Evolutionary conservation across 169 alveolate species (phyloP).

Genomic region (Perkinsus marinus): DNA sequence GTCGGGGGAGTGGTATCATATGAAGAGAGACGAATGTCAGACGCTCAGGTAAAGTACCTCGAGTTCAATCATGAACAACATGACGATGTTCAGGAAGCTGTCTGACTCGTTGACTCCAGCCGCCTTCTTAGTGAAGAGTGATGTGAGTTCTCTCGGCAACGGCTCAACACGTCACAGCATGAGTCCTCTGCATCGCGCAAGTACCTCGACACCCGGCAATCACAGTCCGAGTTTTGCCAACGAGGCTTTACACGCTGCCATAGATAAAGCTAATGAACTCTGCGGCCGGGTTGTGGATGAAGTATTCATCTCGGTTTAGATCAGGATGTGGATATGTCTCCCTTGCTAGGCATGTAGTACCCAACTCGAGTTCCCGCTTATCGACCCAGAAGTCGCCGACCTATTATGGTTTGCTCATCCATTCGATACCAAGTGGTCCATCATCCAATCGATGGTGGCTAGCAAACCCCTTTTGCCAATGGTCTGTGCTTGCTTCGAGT

Average conservation of each 20-base stretch:
- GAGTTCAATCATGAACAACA: neutral
- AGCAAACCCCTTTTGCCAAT: neutral
- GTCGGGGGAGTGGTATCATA: conserved; percentile 49
- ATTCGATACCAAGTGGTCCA: neutral
- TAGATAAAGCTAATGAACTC: neutral
- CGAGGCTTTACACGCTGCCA: neutral
- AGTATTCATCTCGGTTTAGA: neutral
- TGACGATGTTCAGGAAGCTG: neutral
- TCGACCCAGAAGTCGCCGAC: neutral
- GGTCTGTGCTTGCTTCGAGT: neutral
- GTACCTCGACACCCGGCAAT: neutral
- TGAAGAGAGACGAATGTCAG: neutral
- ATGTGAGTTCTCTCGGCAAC: neutral
- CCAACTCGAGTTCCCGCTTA: neutral
- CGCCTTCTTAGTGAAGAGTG: neutral
- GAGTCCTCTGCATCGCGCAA: neutral
- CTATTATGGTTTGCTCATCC: neutral
- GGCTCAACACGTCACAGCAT: neutral
- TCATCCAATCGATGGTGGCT: neutral
- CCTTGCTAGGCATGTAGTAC: neutral
- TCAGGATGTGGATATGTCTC: too few relatives aligned
- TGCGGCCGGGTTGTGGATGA: neutral
- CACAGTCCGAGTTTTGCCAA: neutral
- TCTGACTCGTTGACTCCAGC: neutral
- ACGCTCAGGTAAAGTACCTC: neutral